Evolutionary conservation across 2,329 filamentous ascomycete species (phyloP).

Genomic region (Westerdykella ornata): DNA sequence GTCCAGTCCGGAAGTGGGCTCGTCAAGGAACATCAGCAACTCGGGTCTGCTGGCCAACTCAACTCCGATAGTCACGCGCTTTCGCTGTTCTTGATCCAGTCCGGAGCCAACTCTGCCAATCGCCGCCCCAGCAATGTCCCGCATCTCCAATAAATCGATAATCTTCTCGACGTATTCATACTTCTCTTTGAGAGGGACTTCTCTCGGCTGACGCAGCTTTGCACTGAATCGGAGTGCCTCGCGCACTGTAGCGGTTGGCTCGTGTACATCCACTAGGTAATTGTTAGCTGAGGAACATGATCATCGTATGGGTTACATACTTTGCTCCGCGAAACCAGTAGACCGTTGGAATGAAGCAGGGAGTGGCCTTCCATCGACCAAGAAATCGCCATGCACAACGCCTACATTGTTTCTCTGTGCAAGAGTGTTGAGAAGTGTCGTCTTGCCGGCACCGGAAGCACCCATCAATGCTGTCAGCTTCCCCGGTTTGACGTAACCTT

Average conservation of each 20-base stretch:
- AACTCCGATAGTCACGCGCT: slow-evolving; percentile 58
- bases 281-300: too few relatives aligned
- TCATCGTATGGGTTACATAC: too few relatives aligned
- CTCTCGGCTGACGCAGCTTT: slow-evolving; percentile 54
- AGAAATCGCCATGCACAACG: slow-evolving; percentile 40
- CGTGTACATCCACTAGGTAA: slow-evolving; percentile 49
- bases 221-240: slow-evolving; percentile 61
- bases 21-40: slow-evolving; percentile 68
- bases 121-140: slow-evolving; percentile 57
- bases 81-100: slow-evolving; percentile 58
- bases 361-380: slow-evolving; percentile 38
- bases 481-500: slow-evolving; percentile 86
- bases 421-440: slow-evolving; percentile 32
- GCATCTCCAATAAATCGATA: slow-evolving; percentile 57
- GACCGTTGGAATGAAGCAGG: slow-evolving; percentile 69
- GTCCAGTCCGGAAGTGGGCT: slow-evolving; percentile 68
- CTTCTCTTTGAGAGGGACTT: slow-evolving; percentile 54
- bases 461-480: slow-evolving; percentile 79
- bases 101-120: slow-evolving; percentile 50
- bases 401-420: slow-evolving; percentile 42
- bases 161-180: slow-evolving; percentile 60
- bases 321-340: slow-evolving; percentile 70
- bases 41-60: slow-evolving; percentile 60
- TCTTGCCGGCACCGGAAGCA: slow-evolving; percentile 52
- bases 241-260: slow-evolving; percentile 55